phyloP scores from a whole-genome alignment of 2,329 filamentous ascomycete species.

The Parastagonospora nodorum region DNA sequence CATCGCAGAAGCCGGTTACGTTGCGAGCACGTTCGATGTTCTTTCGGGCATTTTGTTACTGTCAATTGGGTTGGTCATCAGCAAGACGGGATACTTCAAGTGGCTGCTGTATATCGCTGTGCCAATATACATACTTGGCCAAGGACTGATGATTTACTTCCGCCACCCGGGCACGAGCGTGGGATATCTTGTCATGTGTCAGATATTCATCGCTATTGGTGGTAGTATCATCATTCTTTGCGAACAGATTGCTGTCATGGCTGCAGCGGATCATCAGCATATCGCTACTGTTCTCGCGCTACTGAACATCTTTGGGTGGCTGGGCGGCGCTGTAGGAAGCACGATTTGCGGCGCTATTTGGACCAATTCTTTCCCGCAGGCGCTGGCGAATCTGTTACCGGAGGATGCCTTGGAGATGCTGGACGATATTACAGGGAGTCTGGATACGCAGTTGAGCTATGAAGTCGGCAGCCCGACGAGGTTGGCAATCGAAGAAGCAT shows the following conservation, averaged over 20 bases:
- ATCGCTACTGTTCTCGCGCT: constrained; percentile 66
- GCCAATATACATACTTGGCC: constrained; percentile 63
- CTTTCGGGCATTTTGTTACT: constrained; percentile 25
- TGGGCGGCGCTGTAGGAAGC: constrained; percentile 64
- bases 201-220: constrained; percentile 15
- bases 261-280: constrained; percentile 55
- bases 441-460: constrained; percentile 41
- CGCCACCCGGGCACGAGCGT: constrained; percentile 44
- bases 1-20: constrained; percentile 36
- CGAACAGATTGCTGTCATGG: constrained; percentile 55
- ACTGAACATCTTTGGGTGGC: constrained; percentile 63
- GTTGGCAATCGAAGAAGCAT: constrained; percentile 49
- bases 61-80: constrained; percentile 22
- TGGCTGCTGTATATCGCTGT: constrained; percentile 57
- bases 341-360: constrained; percentile 65
- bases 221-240: constrained; percentile 63
- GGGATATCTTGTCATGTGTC: constrained; percentile 21
- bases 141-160: constrained; percentile 59
- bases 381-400: constrained; percentile 46
- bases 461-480: constrained; percentile 52
- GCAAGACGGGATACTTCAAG: constrained; percentile 22
- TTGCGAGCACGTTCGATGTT: constrained; percentile 43
- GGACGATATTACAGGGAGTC: constrained; percentile 47
- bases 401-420: constrained; percentile 47
- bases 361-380: constrained; percentile 55